Evolutionary conservation across 805 yeast genomes (phyloP).

Genomic region (Yarrowia osloensis): DNA sequence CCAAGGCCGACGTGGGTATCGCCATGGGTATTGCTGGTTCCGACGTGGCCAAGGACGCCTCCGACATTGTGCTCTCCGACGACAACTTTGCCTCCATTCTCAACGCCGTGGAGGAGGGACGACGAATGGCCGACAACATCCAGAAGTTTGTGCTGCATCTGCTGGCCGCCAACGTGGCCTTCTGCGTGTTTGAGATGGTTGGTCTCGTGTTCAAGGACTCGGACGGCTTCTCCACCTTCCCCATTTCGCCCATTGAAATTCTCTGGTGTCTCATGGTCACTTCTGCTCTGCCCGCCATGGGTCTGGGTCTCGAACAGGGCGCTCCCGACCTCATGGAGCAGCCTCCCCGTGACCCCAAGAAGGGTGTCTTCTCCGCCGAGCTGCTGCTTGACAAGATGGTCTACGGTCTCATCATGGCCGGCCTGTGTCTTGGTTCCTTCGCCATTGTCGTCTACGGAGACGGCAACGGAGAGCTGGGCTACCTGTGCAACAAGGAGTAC

Average conservation of each 20-base stretch:
- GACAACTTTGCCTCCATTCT: slow-evolving; percentile 78
- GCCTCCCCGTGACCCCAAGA: slow-evolving; percentile 61
- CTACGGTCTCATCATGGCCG: slow-evolving; percentile 76
- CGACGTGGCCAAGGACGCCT: slow-evolving; percentile 83
- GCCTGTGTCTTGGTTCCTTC: slow-evolving; percentile 66
- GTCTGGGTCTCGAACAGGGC: slow-evolving; percentile 69
- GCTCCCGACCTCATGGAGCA: slow-evolving; percentile 61
- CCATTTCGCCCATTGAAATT: slow-evolving; percentile 76
- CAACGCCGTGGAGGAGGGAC: slow-evolving; percentile 79
- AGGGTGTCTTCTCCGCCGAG: slow-evolving; percentile 64
- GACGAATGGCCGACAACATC: slow-evolving; percentile 76
- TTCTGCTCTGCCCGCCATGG: slow-evolving; percentile 83
- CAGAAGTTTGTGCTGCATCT: slow-evolving; percentile 76
- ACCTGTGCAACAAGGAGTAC: slow-evolving; percentile 57
- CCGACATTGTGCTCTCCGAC: slow-evolving; percentile 74
- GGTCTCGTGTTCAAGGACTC: slow-evolving; percentile 71
- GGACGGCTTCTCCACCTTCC: slow-evolving; percentile 71
- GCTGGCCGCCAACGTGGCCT: slow-evolving; percentile 71
- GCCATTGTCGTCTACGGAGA: slow-evolving; percentile 65
- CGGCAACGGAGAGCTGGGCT: slow-evolving; percentile 67
- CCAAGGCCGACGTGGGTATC: slow-evolving; percentile 77
- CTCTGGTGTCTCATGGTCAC: slow-evolving; percentile 79
- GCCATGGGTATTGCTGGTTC: slow-evolving; percentile 83
- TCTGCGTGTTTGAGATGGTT: slow-evolving; percentile 65
- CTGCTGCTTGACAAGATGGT: slow-evolving; percentile 66